Evolutionary conservation across 2,329 filamentous ascomycete species (phyloP), one percentile per base, ranked within the genome.

Genomic region (Pseudogymnoascus sp.): DNA sequence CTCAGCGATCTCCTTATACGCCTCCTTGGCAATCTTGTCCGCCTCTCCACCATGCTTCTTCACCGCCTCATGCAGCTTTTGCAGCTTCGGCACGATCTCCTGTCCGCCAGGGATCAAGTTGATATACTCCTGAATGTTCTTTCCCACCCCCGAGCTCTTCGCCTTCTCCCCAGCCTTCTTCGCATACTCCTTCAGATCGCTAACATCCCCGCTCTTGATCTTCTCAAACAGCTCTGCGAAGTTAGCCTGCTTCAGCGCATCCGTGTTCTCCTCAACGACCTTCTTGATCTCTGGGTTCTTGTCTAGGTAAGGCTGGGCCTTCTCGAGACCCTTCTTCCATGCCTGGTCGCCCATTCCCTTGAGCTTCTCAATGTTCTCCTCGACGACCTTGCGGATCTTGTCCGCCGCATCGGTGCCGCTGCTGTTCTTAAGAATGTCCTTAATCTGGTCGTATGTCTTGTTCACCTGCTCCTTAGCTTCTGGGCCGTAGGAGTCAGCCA

Each of bases 201-300:
- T 79, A 0, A 81, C 76, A 68, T 88, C 81, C 6, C 86, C 87
- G 1, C 80, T 78, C 75, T 84, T 85, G 62, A 86, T 79, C 72
- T 85, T 83, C 61, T 84, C 77, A 70, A 87, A 87, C 0, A 90
- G 74, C 68, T 90, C 84, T 60, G 78, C 77, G 13, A 84, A 76
- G 68, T 91, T 87, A 15, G 87, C 88, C 66, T 84, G 77, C 77
- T 88, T 90, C 60, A 93, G 76, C 0, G 80, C 75, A 63, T 89
- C 85, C 57, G 82, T 80, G 74, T 93, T 92, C 71, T 88, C 78
- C 77, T 90, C 87, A 1, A 92, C 72, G 0, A 91, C 74, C 74
- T 90, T 79, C 78, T 90, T 91, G 64, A 90, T 76, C 76, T 89
- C 79, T n/a, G 88, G 87, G 74, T 84, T 89, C 80, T 91, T 91